Base-by-base conservation (phyloP, 768 basidiomycete genomes). In the Mycena sanguinolenta region DNA sequence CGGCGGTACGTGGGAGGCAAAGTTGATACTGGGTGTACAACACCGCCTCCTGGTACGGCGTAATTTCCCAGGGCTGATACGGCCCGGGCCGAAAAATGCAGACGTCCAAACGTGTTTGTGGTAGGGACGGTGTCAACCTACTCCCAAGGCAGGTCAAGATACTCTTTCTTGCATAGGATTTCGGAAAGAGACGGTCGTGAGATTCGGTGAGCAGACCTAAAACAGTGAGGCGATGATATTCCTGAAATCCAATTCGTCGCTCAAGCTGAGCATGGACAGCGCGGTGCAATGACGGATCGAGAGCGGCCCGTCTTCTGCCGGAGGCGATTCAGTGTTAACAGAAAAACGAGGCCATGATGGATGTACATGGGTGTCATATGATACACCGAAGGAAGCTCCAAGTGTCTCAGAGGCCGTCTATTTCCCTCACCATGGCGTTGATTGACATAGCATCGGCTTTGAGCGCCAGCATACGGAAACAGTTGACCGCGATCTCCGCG, bases 81-180 rank as follows among this genome's bases (percentile, higher is more conserved):
- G 50, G 36, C 21, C 34, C 58, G 42, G 52, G 59, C 63, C 23
- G 62, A 23, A 70, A 44, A 21, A 39, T 49, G 44, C 2, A 66
- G 58, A 2, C 1, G 2, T 23, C 23, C 17, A 34, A 70, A 65
- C 4, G 36, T 16, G 38, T 44, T 21, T 9, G 30, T 30, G 44
- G 30, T 23, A 1, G 66, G 38, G n/a, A 36, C n/a, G 4, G 5
- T 36, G 17, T 55, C 69, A 42, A 70, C 13, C 12, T 60, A 52
- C 53, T 62, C 69, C 69, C 69, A 70, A 3, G 44, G 64, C 28
- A 65, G 38, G 44, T 70, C 69, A 23, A 53, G 57, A 32, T 61
- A 62, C 16, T 39, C 53, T 4, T 39, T 25, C 58, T 38, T 49
- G 34, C 65, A 52, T 21, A 27, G 39, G 12, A 66, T 50, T 12